A percentile compares a stretch with the other conserved stretches of the same genome.
phyloP scores from a whole-genome alignment of 257 asterid species.

The Solanum ossicruentum region DNA sequence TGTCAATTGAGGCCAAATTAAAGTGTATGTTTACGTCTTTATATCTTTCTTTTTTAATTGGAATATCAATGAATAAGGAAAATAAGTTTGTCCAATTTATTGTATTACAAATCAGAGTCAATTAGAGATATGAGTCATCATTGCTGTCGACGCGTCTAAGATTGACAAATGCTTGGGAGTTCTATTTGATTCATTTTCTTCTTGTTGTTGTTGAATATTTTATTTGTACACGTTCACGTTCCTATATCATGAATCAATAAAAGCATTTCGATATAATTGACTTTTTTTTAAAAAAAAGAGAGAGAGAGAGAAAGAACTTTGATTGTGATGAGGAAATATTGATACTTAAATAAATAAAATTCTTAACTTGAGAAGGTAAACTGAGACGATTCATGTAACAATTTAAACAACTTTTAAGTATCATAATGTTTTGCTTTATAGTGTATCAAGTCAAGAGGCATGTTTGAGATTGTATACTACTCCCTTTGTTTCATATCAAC shows the following conservation, averaged over 20 bases:
- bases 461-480: not conserved
- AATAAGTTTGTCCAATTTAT: not conserved
- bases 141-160: not conserved
- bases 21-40: not conserved
- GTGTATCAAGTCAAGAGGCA: not conserved
- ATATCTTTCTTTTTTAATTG: not conserved
- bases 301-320: not conserved
- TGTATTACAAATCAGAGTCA: not conserved
- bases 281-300: too few relatives aligned
- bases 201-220: not conserved
- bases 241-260: not conserved
- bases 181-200: not conserved
- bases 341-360: not conserved
- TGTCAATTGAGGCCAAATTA: not conserved
- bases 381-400: not conserved
- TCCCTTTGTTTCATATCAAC: too few relatives aligned
- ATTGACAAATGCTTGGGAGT: not conserved
- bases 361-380: not conserved
- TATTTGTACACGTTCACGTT: not conserved
- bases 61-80: not conserved
- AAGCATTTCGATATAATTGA: not conserved
- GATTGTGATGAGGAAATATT: not conserved
- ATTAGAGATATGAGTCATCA: not conserved
- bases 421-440: not conserved
- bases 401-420: not conserved